Evolutionary conservation across 1,284 basidiomycete species (phyloP).

Genomic region (Porodaedalea pini): DNA sequence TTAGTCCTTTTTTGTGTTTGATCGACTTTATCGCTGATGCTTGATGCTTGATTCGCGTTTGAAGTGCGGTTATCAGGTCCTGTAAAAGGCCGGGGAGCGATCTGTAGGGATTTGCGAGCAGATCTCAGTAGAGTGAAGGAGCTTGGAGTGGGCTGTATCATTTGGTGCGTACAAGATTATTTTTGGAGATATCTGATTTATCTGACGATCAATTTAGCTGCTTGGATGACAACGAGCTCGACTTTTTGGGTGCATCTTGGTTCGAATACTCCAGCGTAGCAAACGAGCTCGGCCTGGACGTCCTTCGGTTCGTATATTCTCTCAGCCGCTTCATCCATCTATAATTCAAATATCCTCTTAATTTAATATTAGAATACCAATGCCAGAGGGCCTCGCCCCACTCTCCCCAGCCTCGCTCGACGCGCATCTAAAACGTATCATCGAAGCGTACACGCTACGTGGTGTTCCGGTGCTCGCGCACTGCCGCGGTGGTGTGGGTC

Average conservation of each 20-base stretch:
- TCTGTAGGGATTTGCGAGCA: slow-evolving; percentile 77
- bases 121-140: slow-evolving; percentile 79
- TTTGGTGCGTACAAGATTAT: slow-evolving; percentile 57
- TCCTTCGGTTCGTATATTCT: slow-evolving; percentile 50
- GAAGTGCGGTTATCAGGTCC: slow-evolving; percentile 81
- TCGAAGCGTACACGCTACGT: slow-evolving; percentile 70
- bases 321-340: slow-evolving; percentile 9
- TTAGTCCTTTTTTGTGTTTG: slow-evolving; percentile 2
- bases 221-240: slow-evolving; percentile 83
- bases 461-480: slow-evolving; percentile 82
- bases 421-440: slow-evolving; percentile 64
- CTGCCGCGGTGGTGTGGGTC: slow-evolving; percentile 92
- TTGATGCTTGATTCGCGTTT: slow-evolving; percentile 8
- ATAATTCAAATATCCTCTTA: slow-evolving; percentile 10
- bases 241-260: slow-evolving; percentile 83
- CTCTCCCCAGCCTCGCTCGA: slow-evolving; percentile 65
- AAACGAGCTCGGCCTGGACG: slow-evolving; percentile 64
- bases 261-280: slow-evolving; percentile 67
- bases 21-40: neutral
- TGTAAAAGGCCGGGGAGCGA: slow-evolving; percentile 75
- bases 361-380: slow-evolving; percentile 62
- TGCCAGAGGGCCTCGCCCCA: slow-evolving; percentile 88
- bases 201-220: slow-evolving; percentile 49
- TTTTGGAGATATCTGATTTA: slow-evolving; percentile 18
- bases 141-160: slow-evolving; percentile 75